These are phyloP conservation scores for Zygnema circumcarinatum DNA, from an alignment of 139 green algal species.

Conservation along the genomic window DNA sequence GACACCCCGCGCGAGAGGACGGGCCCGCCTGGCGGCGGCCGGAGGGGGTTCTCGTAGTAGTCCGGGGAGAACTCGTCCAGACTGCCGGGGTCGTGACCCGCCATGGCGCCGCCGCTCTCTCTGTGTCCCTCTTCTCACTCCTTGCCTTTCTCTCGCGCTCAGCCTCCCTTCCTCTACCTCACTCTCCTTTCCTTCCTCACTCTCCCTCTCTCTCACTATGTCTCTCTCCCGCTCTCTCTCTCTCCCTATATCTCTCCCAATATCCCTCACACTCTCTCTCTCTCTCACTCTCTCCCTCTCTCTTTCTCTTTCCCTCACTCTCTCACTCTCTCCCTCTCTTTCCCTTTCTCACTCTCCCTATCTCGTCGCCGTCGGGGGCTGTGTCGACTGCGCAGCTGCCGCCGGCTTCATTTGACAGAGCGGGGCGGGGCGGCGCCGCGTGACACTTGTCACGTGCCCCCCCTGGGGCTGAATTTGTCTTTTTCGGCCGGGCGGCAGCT, in stretches of 20 bases:
- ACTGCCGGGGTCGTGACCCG: background rate
- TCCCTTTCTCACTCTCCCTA: background rate
- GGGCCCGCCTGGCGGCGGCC: too few species aligned
- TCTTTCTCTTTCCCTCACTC: background rate
- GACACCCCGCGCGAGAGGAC: background rate
- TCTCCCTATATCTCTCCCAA: background rate
- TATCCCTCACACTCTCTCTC: background rate
- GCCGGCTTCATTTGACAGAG: too few species aligned
- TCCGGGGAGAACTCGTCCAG: background rate
- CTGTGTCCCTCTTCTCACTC: background rate
- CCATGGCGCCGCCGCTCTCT: background rate
- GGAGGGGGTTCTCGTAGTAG: background rate
- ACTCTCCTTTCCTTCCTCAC: background rate
- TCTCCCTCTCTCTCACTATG: background rate
- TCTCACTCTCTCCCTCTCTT: background rate
- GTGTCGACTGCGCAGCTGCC: too few species aligned
- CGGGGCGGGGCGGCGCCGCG: too few species aligned
- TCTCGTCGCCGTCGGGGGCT: too few species aligned
- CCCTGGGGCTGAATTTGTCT: too few species aligned
- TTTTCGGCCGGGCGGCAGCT: too few species aligned
- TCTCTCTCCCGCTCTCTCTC: background rate
- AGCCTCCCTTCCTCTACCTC: background rate
- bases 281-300: background rate
- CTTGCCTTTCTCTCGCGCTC: background rate
- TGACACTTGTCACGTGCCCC: too few species aligned